Evolutionary conservation across 495 filamentous ascomycete genomes (phyloP).

Genomic region (Thozetella sp.): DNA sequence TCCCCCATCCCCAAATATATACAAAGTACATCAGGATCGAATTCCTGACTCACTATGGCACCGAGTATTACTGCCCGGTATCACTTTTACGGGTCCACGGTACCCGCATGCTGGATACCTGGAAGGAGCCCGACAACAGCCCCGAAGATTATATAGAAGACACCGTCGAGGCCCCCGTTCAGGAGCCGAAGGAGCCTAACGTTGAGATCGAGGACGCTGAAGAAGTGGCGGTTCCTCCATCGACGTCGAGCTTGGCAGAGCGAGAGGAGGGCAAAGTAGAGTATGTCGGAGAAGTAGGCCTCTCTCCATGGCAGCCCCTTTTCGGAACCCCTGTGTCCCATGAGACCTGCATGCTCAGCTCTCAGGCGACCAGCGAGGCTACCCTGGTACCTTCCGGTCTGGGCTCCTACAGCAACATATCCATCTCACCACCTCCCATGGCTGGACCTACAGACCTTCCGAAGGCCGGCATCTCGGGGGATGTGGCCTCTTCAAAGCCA

Average conservation of each 20-base stretch:
- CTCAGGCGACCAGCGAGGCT: constrained; percentile 23
- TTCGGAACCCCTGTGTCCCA: constrained; percentile 10
- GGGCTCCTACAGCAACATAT: constrained; percentile 1
- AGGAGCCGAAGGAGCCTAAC: constrained; percentile 19
- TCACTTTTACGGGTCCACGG: constrained; percentile 91
- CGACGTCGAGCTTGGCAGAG: constrained; percentile 4
- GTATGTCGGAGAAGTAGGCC: constrained; percentile 15
- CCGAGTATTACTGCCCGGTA: constrained; percentile 94
- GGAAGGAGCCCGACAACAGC: constrained; percentile 58
- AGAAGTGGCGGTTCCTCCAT: constrained; percentile 2
- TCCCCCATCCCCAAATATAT: constrained; percentile 94
- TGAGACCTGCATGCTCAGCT: constrained; percentile 21
- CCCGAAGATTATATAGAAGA: constrained; percentile 44
- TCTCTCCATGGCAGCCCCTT: constrained; percentile 24
- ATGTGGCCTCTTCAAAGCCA: background rate
- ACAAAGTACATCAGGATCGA: constrained; percentile 90
- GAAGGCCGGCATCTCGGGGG: background rate
- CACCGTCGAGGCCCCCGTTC: constrained; percentile 18
- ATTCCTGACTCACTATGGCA: constrained; percentile 90
- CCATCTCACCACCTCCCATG: background rate
- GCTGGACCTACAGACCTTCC: background rate
- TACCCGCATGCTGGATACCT: constrained; percentile 94
- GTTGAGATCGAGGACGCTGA: constrained; percentile 30
- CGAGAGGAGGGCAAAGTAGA: constrained; percentile 1
- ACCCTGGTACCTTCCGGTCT: constrained; percentile 16